These are phyloP conservation scores for Cyberlindnera japonica DNA, from an alignment of 805 yeast species.

Conservation along the genomic window DNA sequence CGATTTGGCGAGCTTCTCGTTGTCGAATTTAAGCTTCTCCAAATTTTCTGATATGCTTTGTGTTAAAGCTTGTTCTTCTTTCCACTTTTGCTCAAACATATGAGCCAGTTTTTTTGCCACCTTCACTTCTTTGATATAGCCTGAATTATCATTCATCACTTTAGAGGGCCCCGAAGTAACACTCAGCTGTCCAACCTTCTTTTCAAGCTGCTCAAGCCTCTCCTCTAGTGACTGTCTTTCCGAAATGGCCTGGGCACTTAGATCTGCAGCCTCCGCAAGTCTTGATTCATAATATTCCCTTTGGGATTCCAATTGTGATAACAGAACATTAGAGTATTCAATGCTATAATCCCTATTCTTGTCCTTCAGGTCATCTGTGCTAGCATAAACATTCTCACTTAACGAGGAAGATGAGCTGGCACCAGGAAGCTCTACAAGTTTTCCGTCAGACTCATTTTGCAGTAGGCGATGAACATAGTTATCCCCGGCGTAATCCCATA, in stretches of 20 bases:
- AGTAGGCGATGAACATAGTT: conserved; percentile 82
- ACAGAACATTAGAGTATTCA: conserved; percentile 75
- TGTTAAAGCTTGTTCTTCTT: conserved; percentile 46
- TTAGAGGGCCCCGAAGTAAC: neutral
- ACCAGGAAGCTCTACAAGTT: conserved; percentile 64
- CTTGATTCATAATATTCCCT: conserved; percentile 72
- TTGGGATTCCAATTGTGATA: conserved; percentile 82
- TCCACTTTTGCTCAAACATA: conserved; percentile 32
- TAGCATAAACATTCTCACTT: neutral
- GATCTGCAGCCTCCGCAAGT: conserved; percentile 34
- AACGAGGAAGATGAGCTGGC: conserved; percentile 8
- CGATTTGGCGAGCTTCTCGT: conserved; percentile 33
- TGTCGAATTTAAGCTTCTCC: conserved; percentile 32
- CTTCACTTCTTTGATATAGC: conserved; percentile 15
- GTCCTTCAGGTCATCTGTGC: conserved; percentile 23
- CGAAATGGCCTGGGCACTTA: conserved; percentile 10
- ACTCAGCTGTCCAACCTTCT: neutral
- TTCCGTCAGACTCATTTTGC: conserved; percentile 85
- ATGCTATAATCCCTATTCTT: conserved; percentile 59
- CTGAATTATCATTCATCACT: conserved; percentile 13
- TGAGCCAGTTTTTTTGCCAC: conserved; percentile 5
- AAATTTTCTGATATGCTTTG: conserved; percentile 39
- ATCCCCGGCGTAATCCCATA: conserved; percentile 94
- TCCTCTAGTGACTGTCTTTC: conserved; percentile 1
- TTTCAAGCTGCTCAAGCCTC: neutral